phyloP scores from a whole-genome alignment of 768 basidiomycete genomes.

The Crepidotus variabilis region DNA sequence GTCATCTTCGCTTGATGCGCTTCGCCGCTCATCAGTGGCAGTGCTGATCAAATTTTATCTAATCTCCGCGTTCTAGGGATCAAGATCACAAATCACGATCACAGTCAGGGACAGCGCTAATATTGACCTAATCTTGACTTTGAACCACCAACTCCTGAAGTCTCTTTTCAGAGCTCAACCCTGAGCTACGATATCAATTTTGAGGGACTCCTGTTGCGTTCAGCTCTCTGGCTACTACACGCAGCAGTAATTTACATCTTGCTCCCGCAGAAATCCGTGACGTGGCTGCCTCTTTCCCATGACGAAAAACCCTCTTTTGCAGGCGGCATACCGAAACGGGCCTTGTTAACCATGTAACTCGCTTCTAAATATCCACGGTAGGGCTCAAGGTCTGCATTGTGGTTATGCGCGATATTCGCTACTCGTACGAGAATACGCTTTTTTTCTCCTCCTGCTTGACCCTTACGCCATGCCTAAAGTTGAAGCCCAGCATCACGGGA shows the following conservation, averaged over 20 bases:
- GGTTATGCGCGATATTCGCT: constrained; percentile 28
- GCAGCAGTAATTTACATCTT: neutral
- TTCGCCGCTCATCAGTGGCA: neutral
- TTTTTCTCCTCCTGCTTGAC: neutral
- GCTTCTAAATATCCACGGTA: neutral
- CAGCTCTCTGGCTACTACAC: neutral
- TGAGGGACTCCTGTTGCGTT: neutral
- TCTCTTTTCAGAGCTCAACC: neutral
- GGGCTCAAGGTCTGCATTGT: neutral
- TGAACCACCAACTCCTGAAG: too few relatives aligned
- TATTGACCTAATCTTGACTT: too few relatives aligned
- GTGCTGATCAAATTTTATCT: neutral
- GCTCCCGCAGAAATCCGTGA: neutral
- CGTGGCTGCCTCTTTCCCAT: constrained; percentile 15
- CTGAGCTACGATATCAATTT: neutral
- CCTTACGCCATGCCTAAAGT: neutral
- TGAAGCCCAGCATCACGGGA: neutral
- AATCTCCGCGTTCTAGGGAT: neutral
- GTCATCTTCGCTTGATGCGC: neutral
- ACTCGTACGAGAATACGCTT: constrained; percentile 23
- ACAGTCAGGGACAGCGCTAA: neutral
- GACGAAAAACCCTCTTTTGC: constrained; percentile 31
- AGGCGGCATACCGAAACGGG: neutral
- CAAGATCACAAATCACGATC: neutral
- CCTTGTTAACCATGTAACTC: neutral